Conservation (phyloP, 1,284 basidiomycete species). For the Ustilago sp. region DNA sequence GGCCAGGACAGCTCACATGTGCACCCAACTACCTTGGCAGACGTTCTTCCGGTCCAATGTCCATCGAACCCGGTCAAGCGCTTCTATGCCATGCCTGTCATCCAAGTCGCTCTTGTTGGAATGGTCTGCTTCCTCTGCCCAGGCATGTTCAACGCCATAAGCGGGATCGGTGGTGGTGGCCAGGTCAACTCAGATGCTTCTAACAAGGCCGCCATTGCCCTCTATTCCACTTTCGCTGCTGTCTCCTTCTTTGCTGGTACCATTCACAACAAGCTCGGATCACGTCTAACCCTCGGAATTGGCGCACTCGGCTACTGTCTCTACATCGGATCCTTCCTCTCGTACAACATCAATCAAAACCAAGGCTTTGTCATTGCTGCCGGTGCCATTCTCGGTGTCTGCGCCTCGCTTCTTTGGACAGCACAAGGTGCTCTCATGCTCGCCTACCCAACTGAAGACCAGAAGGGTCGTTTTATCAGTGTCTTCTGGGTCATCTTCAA, state of each 20-base stretch:
- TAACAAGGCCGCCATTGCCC: slow-evolving; percentile 52
- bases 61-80: slow-evolving; percentile 34
- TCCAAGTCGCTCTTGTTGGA: slow-evolving; percentile 43
- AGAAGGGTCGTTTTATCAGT: slow-evolving; percentile 78
- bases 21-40: slow-evolving; percentile 25
- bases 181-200: slow-evolving; percentile 45
- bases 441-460: slow-evolving; percentile 79
- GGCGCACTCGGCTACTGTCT: slow-evolving; percentile 75
- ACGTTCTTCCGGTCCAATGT: slow-evolving; percentile 16
- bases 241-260: slow-evolving; percentile 76
- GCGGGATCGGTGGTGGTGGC: slow-evolving; percentile 73
- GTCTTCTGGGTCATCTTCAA: slow-evolving; percentile 80
- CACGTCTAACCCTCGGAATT: slow-evolving; percentile 77
- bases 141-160: slow-evolving; percentile 74
- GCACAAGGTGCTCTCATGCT: slow-evolving; percentile 83
- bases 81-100: slow-evolving; percentile 29
- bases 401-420: slow-evolving; percentile 79
- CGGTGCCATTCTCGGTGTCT: slow-evolving; percentile 83
- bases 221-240: slow-evolving; percentile 64
- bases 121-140: slow-evolving; percentile 71
- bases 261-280: slow-evolving; percentile 76
- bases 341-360: slow-evolving; percentile 69
- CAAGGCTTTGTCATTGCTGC: slow-evolving; percentile 74
- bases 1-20: slow-evolving; percentile 16
- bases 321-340: slow-evolving; percentile 79